Base-by-base conservation (phyloP, 306 rosid species). In the Leucaena leucocephala region DNA sequence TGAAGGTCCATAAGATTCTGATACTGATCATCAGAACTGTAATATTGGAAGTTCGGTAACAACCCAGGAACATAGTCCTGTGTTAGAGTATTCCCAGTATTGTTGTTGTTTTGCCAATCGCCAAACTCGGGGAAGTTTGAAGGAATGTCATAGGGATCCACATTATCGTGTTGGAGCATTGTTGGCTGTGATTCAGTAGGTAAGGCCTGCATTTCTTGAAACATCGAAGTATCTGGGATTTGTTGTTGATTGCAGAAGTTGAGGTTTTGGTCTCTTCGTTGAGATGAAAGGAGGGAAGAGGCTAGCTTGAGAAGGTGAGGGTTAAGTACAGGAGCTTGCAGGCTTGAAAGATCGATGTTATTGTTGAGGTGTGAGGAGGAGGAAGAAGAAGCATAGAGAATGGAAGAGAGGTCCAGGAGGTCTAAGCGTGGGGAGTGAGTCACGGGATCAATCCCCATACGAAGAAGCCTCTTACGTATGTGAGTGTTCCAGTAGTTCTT, bases 401-500 rank as follows among this genome's bases (percentile, higher is more conserved):
- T 76, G 64, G 97, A 87, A 52, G 96, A 87, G 40, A 96, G 76
- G 82, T 96, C 97, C 0, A 91, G 76, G 44, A 93, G 90, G 74
- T 96, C 98, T 7, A 96, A 91, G 5, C 97, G 75, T 27, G 96
- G 98, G 57, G 76, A 84, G 77, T 96, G 99, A 4, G 99, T 96
- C 5, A 93, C 97, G 0, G 99, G 99, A 81, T 96, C 97, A 16
- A 96, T 96, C 83, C 99, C 99, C 96, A 93, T 96, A 67, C 93
- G 82, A 45, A 96, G 84, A 46, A 96, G 96, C 90, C 91, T 89
- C 77, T 93, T 96, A 42, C 99, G 62, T 12, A 96, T 93, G 92
- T 96, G 92, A 0, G 99, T 96, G 92, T 93, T 96, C 99, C 99
- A 96, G 6, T 90, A 96, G 80, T 96, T 96, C 42, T 96, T 96